phyloP scores from a whole-genome alignment of 2,329 filamentous ascomycete genomes.

The Trichoderma brevicompactum region DNA sequence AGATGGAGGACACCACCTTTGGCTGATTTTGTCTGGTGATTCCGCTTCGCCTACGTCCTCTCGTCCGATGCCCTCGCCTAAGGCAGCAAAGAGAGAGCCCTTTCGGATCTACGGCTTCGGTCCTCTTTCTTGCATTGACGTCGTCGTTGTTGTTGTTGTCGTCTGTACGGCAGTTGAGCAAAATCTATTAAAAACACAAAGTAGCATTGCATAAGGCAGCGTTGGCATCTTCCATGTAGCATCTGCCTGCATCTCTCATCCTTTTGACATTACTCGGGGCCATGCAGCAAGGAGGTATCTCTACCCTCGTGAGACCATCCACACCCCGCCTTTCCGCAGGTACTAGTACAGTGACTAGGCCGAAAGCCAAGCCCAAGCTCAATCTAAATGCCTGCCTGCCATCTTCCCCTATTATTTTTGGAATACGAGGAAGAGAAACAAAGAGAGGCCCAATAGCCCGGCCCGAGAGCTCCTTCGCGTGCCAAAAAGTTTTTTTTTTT shows the following conservation, averaged over 20 bases:
- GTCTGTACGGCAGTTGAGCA: not conserved
- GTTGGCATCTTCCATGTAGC: not conserved
- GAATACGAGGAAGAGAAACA: constrained; percentile 15
- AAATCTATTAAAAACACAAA: not conserved
- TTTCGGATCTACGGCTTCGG: not conserved
- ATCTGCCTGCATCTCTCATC: not conserved
- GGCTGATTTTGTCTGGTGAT: constrained; percentile 3
- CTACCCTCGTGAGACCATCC: not conserved
- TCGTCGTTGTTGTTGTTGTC: not conserved
- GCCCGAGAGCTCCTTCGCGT: constrained; percentile 2
- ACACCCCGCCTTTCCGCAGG: not conserved
- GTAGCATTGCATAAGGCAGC: constrained; percentile 4
- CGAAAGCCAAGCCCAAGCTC: constrained; percentile 12
- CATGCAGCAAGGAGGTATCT: not conserved
- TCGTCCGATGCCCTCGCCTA: not conserved
- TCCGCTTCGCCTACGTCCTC: not conserved
- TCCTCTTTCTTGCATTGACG: not conserved
- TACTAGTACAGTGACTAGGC: not conserved
- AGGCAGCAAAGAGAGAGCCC: not conserved
- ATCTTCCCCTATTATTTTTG: constrained; percentile 5
- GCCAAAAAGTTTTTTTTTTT: not conserved
- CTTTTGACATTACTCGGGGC: not conserved
- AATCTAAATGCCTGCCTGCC: constrained; percentile 11
- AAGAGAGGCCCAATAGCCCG: not conserved
- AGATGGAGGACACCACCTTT: too few relatives aligned